These are phyloP conservation scores for Platanthera guangdongensis DNA, from an alignment of 106 monocot genomes.

Conservation along the genomic window DNA sequence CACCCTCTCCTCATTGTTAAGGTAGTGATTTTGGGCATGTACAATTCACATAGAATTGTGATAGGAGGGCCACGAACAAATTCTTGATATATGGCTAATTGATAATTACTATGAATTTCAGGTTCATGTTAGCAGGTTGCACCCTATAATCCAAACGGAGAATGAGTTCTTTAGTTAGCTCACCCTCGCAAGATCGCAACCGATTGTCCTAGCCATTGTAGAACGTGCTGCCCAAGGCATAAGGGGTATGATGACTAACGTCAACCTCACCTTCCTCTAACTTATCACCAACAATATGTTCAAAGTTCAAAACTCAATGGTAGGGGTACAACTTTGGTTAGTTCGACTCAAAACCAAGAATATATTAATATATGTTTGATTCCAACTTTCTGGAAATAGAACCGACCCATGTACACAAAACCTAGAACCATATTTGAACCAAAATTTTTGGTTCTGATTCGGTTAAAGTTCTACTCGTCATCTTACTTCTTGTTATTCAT, in stretches of 20 bases:
- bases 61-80: conserved; percentile 5
- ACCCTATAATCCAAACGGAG: neutral
- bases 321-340: no score
- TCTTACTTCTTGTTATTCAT: no score
- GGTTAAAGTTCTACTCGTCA: no score
- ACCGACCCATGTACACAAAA: no score
- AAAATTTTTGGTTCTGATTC: no score
- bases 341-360: no score
- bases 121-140: conserved; percentile 1
- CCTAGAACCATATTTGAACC: no score
- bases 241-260: neutral
- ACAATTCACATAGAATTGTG: neutral
- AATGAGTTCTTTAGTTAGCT: conserved; percentile 6
- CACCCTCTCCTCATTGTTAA: neutral
- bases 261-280: no score
- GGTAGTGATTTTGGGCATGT: neutral
- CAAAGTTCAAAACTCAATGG: no score
- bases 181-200: neutral
- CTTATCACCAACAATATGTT: no score
- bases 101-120: conserved; percentile 5
- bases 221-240: neutral
- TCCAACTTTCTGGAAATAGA: no score
- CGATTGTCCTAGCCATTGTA: conserved; percentile 2
- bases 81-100: conserved; percentile 10
- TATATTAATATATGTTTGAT: no score